Conservation (phyloP, 1,284 basidiomycete species). For the Wallemia ichthyophaga region DNA sequence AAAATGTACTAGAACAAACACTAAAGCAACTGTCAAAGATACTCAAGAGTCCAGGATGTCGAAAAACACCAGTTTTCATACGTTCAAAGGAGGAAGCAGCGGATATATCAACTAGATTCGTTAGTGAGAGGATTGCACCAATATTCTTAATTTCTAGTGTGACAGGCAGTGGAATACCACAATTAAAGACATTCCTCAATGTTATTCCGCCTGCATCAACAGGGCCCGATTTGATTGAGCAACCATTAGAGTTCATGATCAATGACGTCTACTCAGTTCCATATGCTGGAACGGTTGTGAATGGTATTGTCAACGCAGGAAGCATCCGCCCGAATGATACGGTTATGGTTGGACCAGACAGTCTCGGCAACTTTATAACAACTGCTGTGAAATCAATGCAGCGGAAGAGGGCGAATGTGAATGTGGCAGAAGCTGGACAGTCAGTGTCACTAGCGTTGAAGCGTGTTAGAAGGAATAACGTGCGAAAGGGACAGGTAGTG, state of each 20-base stretch:
- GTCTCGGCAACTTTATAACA: constrained; percentile 58
- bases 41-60: constrained; percentile 69
- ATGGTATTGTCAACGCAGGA: constrained; percentile 59
- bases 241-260: constrained; percentile 48
- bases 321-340: constrained; percentile 47
- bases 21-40: constrained; percentile 80
- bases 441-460: constrained; percentile 82
- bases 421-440: constrained; percentile 69
- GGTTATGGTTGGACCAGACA: constrained; percentile 68
- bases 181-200: constrained; percentile 21
- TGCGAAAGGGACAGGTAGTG: constrained; percentile 71
- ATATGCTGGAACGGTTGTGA: constrained; percentile 50
- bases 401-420: constrained; percentile 70
- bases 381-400: constrained; percentile 76
- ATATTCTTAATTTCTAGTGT: constrained; percentile 87
- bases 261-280: constrained; percentile 31
- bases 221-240: constrained; percentile 50
- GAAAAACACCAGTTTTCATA: constrained; percentile 17
- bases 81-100: constrained; percentile 32
- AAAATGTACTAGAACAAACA: constrained; percentile 64
- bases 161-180: constrained; percentile 64
- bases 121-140: constrained; percentile 50
- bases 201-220: constrained; percentile 18
- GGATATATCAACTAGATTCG: constrained; percentile 40
- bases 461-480: constrained; percentile 44